phyloP scores from a whole-genome alignment of 495 filamentous ascomycete genomes.

The Thozetella sp. region DNA sequence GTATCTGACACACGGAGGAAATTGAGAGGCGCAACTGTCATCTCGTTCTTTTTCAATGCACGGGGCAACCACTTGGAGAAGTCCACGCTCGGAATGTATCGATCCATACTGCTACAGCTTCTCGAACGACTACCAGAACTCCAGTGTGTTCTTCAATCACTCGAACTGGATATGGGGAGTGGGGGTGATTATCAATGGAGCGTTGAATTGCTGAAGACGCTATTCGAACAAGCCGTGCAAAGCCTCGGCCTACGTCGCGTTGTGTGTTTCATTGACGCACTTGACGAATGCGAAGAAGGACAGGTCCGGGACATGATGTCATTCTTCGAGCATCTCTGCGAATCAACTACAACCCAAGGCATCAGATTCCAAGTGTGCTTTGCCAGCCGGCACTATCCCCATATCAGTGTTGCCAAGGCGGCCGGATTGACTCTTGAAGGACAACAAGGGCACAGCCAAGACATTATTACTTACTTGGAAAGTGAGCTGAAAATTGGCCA shows the following conservation, averaged over 20 bases:
- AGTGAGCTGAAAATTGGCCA: slow-evolving; percentile 18
- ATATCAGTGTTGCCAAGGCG: slow-evolving; percentile 35
- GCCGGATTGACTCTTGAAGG: slow-evolving; percentile 22
- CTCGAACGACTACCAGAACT: slow-evolving; percentile 22
- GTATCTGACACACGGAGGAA: slow-evolving; percentile 20
- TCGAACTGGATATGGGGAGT: slow-evolving; percentile 4
- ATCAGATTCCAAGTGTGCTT: slow-evolving; percentile 36
- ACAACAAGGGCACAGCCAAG: slow-evolving; percentile 20
- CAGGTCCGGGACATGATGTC: slow-evolving; percentile 34
- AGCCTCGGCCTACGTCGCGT: slow-evolving; percentile 17
- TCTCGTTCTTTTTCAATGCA: slow-evolving; percentile 34
- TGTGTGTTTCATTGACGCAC: slow-evolving; percentile 41
- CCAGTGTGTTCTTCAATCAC: slow-evolving; percentile 19
- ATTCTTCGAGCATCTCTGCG: slow-evolving; percentile 31
- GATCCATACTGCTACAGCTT: slow-evolving; percentile 45
- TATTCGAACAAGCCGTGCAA: slow-evolving; percentile 28
- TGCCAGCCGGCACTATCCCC: slow-evolving; percentile 54
- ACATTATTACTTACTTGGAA: slow-evolving; percentile 21
- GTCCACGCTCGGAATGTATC: slow-evolving; percentile 56
- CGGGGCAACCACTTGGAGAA: slow-evolving; percentile 47
- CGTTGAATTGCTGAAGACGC: slow-evolving; percentile 21
- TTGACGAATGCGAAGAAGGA: slow-evolving; percentile 42
- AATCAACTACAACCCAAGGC: slow-evolving; percentile 1
- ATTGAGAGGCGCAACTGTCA: slow-evolving; percentile 9
- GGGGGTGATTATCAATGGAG: slow-evolving; percentile 24